A percentile compares a stretch with the other conserved stretches of the same genome.
Evolutionary conservation across 257 asterid genomes (phyloP).

Genomic region (Solanum habrochaites): DNA sequence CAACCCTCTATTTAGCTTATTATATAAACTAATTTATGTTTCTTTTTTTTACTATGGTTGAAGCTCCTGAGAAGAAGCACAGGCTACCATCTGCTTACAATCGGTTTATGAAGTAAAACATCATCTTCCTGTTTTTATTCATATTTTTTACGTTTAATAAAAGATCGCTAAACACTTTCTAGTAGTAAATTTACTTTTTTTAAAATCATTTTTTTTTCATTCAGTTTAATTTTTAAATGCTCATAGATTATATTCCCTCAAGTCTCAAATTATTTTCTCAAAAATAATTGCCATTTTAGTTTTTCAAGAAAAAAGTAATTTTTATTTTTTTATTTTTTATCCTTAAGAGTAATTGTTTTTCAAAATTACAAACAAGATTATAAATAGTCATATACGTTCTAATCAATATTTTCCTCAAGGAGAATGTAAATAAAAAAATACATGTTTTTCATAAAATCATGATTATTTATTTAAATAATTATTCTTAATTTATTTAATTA

Average conservation of each 20-base stretch:
- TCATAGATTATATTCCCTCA: background rate
- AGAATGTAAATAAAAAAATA: no score
- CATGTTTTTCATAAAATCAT: background rate
- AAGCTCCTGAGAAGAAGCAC: conserved; percentile 97
- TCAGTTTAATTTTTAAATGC: background rate
- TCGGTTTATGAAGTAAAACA: conserved; percentile 82
- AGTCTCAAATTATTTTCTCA: background rate
- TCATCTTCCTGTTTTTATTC: background rate
- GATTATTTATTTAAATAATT: background rate
- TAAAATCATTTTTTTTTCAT: background rate
- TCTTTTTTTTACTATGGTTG: background rate
- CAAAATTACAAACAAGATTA: no score
- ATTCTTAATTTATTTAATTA: background rate
- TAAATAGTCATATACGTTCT: no score
- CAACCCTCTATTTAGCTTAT: background rate
- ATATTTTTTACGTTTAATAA: background rate
- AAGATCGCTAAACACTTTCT: no score
- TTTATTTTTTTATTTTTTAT: no score
- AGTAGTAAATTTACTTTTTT: no score
- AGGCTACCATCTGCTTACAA: conserved; percentile 99
- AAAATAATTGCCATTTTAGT: no score
- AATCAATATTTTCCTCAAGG: background rate
- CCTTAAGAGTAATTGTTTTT: background rate
- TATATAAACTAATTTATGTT: background rate
- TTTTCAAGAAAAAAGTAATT: background rate